Conservation (phyloP, 177 flowering plant genomes). For the Telopea speciosissima region DNA sequence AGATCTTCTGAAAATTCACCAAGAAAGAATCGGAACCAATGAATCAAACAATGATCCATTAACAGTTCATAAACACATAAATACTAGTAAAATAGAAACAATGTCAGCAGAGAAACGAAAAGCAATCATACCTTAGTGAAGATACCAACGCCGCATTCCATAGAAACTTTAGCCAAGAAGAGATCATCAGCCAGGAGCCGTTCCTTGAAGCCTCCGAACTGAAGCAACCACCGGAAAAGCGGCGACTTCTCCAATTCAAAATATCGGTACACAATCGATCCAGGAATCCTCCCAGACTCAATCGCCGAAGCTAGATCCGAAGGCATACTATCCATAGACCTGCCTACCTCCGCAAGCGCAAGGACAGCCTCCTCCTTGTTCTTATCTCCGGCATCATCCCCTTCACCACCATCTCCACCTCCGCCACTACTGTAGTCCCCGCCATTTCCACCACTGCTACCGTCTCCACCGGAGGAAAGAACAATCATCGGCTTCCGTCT, state of each 20-base stretch:
- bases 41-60: too few relatives aligned
- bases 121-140: conserved; percentile 70
- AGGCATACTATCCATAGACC: conserved; percentile 60
- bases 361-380: not conserved
- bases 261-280: conserved; percentile 45
- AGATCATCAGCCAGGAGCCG: conserved; percentile 79
- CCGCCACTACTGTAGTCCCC: not conserved
- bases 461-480: conserved; percentile 10
- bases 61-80: too few relatives aligned
- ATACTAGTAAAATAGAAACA: too few relatives aligned
- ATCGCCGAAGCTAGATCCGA: conserved; percentile 68
- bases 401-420: not conserved
- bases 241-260: conserved; percentile 72
- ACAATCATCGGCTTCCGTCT: conserved; percentile 1
- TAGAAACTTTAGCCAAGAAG: conserved; percentile 47
- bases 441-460: not conserved
- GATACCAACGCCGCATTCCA: conserved; percentile 90
- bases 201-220: conserved; percentile 82
- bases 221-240: conserved; percentile 67
- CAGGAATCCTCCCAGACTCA: conserved; percentile 66
- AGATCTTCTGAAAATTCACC: too few relatives aligned
- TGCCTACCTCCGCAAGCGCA: conserved; percentile 36
- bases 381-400: not conserved
- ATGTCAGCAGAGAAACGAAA: not conserved
- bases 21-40: too few relatives aligned